Conservation (phyloP, 768 basidiomycete species). For the Boletellus ananiceps region DNA sequence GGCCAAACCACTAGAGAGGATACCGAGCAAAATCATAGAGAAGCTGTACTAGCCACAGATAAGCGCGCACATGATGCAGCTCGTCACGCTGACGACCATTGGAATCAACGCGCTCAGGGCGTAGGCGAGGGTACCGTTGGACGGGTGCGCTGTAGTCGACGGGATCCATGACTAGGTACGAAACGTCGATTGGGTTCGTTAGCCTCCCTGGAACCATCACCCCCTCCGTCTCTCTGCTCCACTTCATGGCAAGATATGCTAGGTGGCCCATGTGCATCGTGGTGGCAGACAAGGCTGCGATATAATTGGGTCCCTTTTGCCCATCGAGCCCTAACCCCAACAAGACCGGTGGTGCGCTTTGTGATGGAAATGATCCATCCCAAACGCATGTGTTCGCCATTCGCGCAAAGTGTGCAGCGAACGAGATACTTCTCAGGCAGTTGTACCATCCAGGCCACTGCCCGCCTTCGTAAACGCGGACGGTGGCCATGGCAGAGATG, state of each 20-base stretch:
- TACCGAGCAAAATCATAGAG: slow-evolving; percentile 30
- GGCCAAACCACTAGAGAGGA: slow-evolving; percentile 25
- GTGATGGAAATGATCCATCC: slow-evolving; percentile 21
- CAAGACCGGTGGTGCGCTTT: slow-evolving; percentile 12
- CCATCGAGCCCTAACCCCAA: slow-evolving; percentile 30
- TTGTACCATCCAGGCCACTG: slow-evolving; percentile 38
- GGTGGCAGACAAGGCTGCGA: slow-evolving; percentile 24
- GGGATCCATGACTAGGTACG: slow-evolving; percentile 11
- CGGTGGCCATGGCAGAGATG: slow-evolving; percentile 31
- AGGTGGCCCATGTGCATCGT: slow-evolving; percentile 20
- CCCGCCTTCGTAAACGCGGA: slow-evolving; percentile 30
- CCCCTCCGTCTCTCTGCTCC: slow-evolving; percentile 5
- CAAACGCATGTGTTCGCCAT: slow-evolving; percentile 26
- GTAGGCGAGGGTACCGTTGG: slow-evolving; percentile 1
- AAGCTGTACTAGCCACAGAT: slow-evolving; percentile 30
- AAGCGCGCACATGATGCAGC: slow-evolving; percentile 22
- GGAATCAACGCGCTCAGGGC: slow-evolving; percentile 17
- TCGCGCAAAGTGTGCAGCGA: slow-evolving; percentile 30
- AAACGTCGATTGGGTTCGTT: slow-evolving; percentile 16
- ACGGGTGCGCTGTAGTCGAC: slow-evolving; percentile 6
- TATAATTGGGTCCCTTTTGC: slow-evolving; percentile 24
- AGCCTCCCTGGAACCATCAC: slow-evolving; percentile 18
- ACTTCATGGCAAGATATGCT: slow-evolving; percentile 18
- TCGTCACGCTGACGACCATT: slow-evolving; percentile 16
- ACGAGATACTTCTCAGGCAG: slow-evolving; percentile 28